Base-by-base conservation (phyloP, 2,329 filamentous ascomycete species). In the Coniochaeta sp. region DNA sequence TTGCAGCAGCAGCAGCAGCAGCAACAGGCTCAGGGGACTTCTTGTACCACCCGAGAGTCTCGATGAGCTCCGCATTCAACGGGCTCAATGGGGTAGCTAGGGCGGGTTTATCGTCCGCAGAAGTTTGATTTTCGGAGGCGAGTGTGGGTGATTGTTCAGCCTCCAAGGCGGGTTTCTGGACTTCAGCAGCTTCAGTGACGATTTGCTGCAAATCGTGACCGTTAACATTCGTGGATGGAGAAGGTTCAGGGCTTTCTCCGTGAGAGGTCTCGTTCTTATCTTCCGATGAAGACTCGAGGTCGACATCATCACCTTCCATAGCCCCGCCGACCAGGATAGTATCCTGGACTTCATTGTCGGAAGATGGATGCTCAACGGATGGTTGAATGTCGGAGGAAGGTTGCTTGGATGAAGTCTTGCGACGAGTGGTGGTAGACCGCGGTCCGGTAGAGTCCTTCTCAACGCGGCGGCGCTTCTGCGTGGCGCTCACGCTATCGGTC, bases 271-370 rank as follows among this genome's bases (percentile, higher is more conserved):
- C 22, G 19, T 17, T 52, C 42, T 47, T 47, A 26, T 24, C 19
- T 10, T 47, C 42, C 19, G 42, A 22, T 17, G 47, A 52, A 28
- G 47, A 52, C 8, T 26, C 14, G 4, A 22, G 24, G 26, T 52
- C 24, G 24, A 12, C 70, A 59, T 2, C 62, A 61, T 26, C 24
- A 22, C 68, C 66, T 55, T 71, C 72, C 22, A 72, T 72, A 34
- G 73, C 72, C 44, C 79, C 77, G 55, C 81, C 79, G 56, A 84
- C 82, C 65, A 84, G 79, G 62, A 85, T 85, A 16, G 81, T 84
- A 66, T 85, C 82, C 67, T 82, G 78, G 30, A 84, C 79, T 50
- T 82, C 77, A 30, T 78, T 78, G 54, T 74, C 72, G 1, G 73
- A 70, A 3, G 65, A 70, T 2, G 65, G 65, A 30, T 70, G 69